Evolutionary conservation across 345 rosid genomes (phyloP).

Genomic region (Populus euphratica): DNA sequence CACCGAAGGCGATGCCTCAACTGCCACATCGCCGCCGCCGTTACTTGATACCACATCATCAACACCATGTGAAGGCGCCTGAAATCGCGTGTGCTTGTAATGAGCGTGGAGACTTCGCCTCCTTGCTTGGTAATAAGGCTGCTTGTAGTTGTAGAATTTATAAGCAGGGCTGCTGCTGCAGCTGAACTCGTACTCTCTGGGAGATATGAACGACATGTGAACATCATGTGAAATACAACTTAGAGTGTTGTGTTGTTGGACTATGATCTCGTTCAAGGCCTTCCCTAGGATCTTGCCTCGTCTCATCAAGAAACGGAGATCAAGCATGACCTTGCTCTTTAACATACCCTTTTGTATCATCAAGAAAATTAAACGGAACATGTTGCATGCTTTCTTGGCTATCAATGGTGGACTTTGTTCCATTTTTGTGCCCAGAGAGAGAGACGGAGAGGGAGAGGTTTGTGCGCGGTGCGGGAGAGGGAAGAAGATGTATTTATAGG

Average conservation of each 20-base stretch:
- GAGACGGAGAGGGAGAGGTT: not conserved
- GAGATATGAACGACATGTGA: slow-evolving; percentile 20
- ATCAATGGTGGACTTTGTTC: slow-evolving; percentile 9
- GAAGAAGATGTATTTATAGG: slow-evolving; percentile 1
- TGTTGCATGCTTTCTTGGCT: slow-evolving; percentile 15
- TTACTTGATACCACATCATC: slow-evolving; percentile 10
- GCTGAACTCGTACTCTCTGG: slow-evolving; percentile 40
- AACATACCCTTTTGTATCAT: slow-evolving; percentile 30
- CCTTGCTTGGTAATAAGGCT: not conserved
- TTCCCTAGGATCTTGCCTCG: slow-evolving; percentile 34
- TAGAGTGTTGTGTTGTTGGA: slow-evolving; percentile 16
- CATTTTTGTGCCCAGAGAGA: not conserved
- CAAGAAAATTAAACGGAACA: slow-evolving; percentile 23
- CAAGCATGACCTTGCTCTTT: slow-evolving; percentile 22
- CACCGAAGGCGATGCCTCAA: slow-evolving; percentile 23
- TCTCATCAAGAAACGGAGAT: slow-evolving; percentile 17
- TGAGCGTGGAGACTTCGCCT: not conserved
- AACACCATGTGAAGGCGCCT: not conserved
- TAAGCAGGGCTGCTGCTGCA: slow-evolving; percentile 32
- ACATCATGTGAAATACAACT: slow-evolving; percentile 23
- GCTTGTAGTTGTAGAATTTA: slow-evolving; percentile 3
- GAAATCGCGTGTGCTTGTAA: not conserved
- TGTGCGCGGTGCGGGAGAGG: not conserved
- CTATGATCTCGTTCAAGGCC: slow-evolving; percentile 27
- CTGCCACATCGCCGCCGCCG: not conserved